Evolutionary conservation across 257 asterid species (phyloP), one percentile per base, ranked within the genome.

Genomic region (Striga asiatica): DNA sequence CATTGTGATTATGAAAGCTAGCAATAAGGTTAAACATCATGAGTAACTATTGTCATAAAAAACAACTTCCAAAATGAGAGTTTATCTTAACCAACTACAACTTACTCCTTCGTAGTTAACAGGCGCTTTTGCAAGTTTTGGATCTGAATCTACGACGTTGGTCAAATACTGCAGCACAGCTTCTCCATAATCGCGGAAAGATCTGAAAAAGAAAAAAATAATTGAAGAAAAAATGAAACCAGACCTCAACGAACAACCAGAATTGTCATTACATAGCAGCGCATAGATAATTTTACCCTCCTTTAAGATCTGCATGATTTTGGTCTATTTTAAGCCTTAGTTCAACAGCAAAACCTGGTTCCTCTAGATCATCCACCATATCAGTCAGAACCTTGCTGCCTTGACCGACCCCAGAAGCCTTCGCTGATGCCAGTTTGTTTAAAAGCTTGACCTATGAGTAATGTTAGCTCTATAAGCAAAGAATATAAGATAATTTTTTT

Each of bases 331-430:
- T 92, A 14, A 92, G 79, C 70, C 97, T 79, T 58, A 92, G 66
- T 72, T 88, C 99, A 75, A 66, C 69, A 47, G 94, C 80, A 74
- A 88, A 57, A 35, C 76, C 85, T 5, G 97, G 86, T 71, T 88
- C 97, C 62, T 81, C 89, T 8, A 92, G 81, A 55, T 94, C 99
- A 22, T 84, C 97, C 62, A 92, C 88, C 78, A 92, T 61, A 67
- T 78, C 95, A n/a, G 94, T 92, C 66, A 92, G 69, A 65, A 88
- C 99, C 81, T 84, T 88, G 80, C 94, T 88, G 74, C 99, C 91
- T 23, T 71, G 68, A 13, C 76, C 86, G 17, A 66, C 59, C 72
- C 99, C 97, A 38, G 95, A 79, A 65, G 94, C 84, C 76, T 79
- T 88, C 51, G 93, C 95, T 65, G 95, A 83, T 62, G 99, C 99